phyloP scores from a whole-genome alignment of 2,329 filamentous ascomycete species.

The Clathrospora elynae region DNA sequence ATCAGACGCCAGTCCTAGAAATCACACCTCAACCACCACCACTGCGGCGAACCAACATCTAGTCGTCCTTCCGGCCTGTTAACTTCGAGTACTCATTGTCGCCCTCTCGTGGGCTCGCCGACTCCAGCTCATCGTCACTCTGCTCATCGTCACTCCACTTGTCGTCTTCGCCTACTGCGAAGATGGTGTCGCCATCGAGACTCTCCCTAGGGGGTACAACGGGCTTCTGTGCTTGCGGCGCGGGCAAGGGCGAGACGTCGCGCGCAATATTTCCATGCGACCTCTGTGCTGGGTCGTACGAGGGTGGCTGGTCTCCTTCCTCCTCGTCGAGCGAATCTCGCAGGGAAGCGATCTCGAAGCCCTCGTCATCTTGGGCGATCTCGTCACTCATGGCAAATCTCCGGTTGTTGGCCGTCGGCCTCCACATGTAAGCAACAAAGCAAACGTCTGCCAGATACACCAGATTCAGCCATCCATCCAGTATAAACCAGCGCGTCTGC shows the following conservation, averaged over 20 bases:
- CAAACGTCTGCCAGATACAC: slow-evolving; percentile 94
- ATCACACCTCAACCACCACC: slow-evolving; percentile 5
- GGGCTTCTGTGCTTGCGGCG: slow-evolving; percentile 57
- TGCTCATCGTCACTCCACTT: slow-evolving; percentile 73
- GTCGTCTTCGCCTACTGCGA: slow-evolving; percentile 87
- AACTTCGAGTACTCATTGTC: slow-evolving; percentile 41
- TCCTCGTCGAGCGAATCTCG: slow-evolving; percentile 74
- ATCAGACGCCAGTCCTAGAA: slow-evolving; percentile 18
- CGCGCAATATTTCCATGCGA: slow-evolving; percentile 36
- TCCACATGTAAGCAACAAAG: slow-evolving; percentile 94
- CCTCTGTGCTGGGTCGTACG: slow-evolving; percentile 49
- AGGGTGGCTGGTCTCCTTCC: slow-evolving; percentile 52
- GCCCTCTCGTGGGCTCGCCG: slow-evolving; percentile 56
- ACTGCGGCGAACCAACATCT: slow-evolving; percentile 10
- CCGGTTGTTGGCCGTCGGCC: slow-evolving; percentile 93
- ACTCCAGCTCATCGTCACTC: slow-evolving; percentile 52
- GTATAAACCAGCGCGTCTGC: slow-evolving; percentile 96
- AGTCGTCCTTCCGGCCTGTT: slow-evolving; percentile 44
- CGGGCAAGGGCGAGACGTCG: slow-evolving; percentile 58
- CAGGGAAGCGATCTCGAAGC: slow-evolving; percentile 94
- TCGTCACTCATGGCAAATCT: slow-evolving; percentile 99
- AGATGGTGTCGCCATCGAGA: slow-evolving; percentile 90
- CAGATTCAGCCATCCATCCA: slow-evolving; percentile 96
- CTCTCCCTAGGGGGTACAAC: slow-evolving; percentile 61
- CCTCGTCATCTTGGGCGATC: slow-evolving; percentile 97